Evolutionary conservation across 2,329 filamentous ascomycete genomes (phyloP).

Genomic region (Verticillium klebahnii): DNA sequence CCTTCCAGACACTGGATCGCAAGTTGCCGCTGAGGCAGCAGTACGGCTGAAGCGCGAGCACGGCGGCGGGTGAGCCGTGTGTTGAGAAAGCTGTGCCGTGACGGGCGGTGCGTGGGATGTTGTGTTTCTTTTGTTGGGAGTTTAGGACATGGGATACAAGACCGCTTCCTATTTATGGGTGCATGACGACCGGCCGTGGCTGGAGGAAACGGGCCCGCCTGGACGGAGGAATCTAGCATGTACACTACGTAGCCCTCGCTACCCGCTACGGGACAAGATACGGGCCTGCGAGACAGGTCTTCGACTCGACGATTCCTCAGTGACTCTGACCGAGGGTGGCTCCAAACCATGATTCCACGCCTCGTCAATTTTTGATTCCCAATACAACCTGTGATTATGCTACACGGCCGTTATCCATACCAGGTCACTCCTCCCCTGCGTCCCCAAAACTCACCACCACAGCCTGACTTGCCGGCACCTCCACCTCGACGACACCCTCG

Average conservation of each 20-base stretch:
- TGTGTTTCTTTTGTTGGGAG: background rate
- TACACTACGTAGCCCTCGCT: background rate
- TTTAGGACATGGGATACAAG: background rate
- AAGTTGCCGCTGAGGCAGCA: conserved; percentile 47
- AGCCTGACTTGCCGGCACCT: conserved; percentile 37
- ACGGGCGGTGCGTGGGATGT: background rate
- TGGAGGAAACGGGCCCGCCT: background rate
- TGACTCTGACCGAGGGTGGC: background rate
- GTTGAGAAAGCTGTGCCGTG: background rate
- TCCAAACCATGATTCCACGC: background rate
- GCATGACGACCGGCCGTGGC: background rate
- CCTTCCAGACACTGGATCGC: conserved; percentile 60
- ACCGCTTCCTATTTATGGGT: background rate
- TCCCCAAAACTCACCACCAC: conserved; percentile 27
- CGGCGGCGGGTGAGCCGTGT: background rate
- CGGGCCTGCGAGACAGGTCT: background rate
- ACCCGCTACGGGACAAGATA: background rate
- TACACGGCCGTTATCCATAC: background rate
- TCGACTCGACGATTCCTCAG: background rate
- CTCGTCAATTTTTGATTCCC: background rate
- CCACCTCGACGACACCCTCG: conserved; percentile 30
- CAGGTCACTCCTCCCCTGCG: background rate
- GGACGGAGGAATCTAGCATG: background rate
- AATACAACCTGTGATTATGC: background rate
- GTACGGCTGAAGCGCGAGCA: conserved; percentile 8